A percentile compares a stretch with the other conserved stretches of the same genome.
Conservation (phyloP, 495 filamentous ascomycete species). For the Penicillium pancosmium region DNA sequence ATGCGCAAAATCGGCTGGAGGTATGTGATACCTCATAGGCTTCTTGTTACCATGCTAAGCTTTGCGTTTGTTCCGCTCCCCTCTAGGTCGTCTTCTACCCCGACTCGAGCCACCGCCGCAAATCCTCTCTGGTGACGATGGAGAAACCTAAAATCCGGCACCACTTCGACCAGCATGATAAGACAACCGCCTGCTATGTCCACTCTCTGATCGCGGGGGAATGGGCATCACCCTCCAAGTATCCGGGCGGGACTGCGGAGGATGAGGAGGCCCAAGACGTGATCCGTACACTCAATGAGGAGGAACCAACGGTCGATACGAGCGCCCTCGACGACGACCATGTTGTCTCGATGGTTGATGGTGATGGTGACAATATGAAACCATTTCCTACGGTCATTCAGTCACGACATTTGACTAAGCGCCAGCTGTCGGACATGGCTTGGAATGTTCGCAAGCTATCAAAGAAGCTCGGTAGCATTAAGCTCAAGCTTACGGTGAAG, state of each 20-base stretch:
- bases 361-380: conserved; percentile 25
- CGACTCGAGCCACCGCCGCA: conserved; percentile 74
- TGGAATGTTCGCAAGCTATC: conserved; percentile 90
- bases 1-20: conserved; percentile 52
- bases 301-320: conserved; percentile 23
- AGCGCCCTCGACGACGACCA: conserved; percentile 22
- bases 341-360: conserved; percentile 22
- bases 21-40: conserved; percentile 24
- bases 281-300: conserved; percentile 25
- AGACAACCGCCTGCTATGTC: conserved; percentile 76
- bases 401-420: conserved; percentile 81
- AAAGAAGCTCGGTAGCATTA: conserved; percentile 78
- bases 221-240: conserved; percentile 30
- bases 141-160: conserved; percentile 48
- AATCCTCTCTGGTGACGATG: conserved; percentile 76
- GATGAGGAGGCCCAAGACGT: conserved; percentile 37
- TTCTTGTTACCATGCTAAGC: neutral
- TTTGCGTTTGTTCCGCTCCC: neutral
- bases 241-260: neutral
- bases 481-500: conserved; percentile 76
- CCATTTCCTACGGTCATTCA: conserved; percentile 41
- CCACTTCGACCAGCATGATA: conserved; percentile 41
- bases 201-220: conserved; percentile 73
- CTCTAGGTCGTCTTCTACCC: conserved; percentile 73
- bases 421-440: conserved; percentile 92